Conservation (phyloP, 257 asterid genomes). For the Solanum commersonii region DNA sequence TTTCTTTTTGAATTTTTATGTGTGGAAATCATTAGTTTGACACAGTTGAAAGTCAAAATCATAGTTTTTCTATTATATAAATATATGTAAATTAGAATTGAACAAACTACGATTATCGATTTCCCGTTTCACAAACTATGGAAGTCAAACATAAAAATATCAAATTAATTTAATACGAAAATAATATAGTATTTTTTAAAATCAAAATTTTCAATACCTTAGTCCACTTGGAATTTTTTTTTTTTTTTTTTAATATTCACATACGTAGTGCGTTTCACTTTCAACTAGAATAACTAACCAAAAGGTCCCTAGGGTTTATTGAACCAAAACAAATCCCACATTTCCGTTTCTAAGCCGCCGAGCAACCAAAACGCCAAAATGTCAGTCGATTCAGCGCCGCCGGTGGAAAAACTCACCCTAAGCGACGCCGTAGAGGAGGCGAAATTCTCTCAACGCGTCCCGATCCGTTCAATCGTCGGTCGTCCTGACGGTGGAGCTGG, state of each 20-base stretch:
- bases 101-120: no score
- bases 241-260: no score
- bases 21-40: no score
- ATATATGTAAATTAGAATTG: no score
- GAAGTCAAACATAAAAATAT: no score
- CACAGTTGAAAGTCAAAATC: neutral
- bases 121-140: no score
- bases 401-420: conserved; percentile 36
- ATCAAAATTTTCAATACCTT: neutral
- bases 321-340: neutral
- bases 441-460: conserved; percentile 74
- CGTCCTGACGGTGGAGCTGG: conserved; percentile 74
- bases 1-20: no score
- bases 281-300: neutral
- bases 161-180: no score
- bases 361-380: conserved; percentile 7
- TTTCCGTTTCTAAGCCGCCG: neutral
- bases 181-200: no score
- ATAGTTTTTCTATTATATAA: no score
- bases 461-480: conserved; percentile 52
- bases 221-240: no score
- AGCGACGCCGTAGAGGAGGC: conserved; percentile 33
- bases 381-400: conserved; percentile 44
- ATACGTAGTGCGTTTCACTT: no score
- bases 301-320: neutral